Conservation (phyloP, 768 basidiomycete genomes). For the Suillus bovinus region DNA sequence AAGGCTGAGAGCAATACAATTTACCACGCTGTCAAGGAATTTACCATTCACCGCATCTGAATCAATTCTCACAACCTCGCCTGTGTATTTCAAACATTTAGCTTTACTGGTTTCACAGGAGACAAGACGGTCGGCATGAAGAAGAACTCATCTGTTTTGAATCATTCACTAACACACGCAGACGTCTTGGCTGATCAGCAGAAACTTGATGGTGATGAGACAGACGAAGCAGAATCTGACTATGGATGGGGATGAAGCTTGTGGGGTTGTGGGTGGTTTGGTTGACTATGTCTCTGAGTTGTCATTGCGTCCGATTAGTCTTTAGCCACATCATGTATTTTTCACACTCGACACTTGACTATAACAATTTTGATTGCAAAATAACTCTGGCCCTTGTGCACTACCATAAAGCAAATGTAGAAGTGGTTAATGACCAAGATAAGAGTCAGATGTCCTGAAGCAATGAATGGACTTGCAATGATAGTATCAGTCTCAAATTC, state of each 20-base stretch:
- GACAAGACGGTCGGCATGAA: not conserved
- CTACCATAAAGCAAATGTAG: too few relatives aligned
- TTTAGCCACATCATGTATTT: too few relatives aligned
- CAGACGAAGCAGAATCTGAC: not conserved
- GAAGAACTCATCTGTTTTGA: not conserved
- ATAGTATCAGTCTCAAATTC: too few relatives aligned
- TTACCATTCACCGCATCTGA: not conserved
- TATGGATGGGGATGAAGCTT: not conserved
- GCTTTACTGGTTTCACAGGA: not conserved
- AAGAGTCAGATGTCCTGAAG: too few relatives aligned
- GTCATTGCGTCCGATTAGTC: too few relatives aligned
- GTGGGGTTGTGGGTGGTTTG: not conserved
- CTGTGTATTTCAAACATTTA: not conserved
- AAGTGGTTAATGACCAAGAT: too few relatives aligned
- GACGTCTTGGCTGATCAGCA: not conserved
- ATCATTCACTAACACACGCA: not conserved
- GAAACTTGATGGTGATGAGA: too few relatives aligned
- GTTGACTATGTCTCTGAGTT: too few relatives aligned
- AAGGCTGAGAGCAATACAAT: not conserved
- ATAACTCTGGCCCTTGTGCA: too few relatives aligned
- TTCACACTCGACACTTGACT: too few relatives aligned
- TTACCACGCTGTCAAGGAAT: not conserved
- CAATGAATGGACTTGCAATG: too few relatives aligned
- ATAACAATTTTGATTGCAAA: too few relatives aligned
- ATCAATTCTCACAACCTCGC: not conserved